Conservation (phyloP, 2,329 filamentous ascomycete genomes). For the Daldinia eschscholtzii region DNA sequence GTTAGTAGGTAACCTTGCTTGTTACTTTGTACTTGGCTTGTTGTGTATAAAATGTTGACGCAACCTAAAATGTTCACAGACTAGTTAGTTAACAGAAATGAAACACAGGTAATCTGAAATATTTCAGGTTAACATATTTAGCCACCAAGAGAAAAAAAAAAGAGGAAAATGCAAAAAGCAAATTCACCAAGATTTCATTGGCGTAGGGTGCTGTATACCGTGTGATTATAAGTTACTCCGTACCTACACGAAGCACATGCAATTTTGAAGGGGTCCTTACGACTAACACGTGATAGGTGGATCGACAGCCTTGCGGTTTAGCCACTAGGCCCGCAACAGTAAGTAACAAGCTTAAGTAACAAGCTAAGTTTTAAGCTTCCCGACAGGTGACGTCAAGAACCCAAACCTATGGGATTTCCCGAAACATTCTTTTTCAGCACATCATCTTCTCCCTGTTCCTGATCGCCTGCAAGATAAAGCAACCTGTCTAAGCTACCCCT, state of each 20-base stretch:
- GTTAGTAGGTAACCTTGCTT: background rate
- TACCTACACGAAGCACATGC: constrained; percentile 1
- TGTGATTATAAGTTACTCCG: background rate
- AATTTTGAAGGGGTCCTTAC: constrained; percentile 16
- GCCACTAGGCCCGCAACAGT: constrained; percentile 5
- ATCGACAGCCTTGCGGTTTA: constrained; percentile 16
- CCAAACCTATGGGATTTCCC: constrained; percentile 5
- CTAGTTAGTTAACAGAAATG: background rate
- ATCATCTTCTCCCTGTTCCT: constrained; percentile 17
- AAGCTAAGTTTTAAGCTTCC: constrained; percentile 28
- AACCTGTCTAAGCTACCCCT: constrained; percentile 8
- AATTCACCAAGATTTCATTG: constrained; percentile 17
- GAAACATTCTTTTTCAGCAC: constrained; percentile 14
- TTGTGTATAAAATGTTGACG: background rate
- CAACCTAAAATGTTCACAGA: background rate
- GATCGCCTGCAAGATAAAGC: constrained; percentile 20
- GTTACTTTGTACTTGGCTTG: background rate
- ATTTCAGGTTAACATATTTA: background rate
- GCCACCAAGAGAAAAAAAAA: background rate
- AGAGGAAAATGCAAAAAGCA: background rate
- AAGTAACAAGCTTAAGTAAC: background rate
- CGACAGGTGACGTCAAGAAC: constrained; percentile 32
- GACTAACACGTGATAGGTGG: constrained; percentile 20
- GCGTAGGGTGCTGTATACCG: constrained; percentile 18
- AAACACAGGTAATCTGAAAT: background rate